phyloP scores from a whole-genome alignment of 345 rosid genomes.

The Gossypium rotundifolium region DNA sequence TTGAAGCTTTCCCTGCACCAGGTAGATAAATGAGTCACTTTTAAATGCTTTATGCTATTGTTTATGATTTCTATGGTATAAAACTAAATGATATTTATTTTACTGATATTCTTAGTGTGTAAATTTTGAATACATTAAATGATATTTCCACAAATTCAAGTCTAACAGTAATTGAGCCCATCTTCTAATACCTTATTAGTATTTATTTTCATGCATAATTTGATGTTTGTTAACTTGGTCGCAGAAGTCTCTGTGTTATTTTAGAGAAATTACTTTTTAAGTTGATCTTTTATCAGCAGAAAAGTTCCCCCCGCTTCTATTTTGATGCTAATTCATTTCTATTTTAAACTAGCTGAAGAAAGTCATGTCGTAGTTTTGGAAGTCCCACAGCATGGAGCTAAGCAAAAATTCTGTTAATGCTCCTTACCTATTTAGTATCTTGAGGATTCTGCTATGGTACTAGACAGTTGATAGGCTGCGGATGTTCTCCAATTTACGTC shows the following conservation, averaged over 20 bases:
- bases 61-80: not conserved
- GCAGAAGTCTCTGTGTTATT: not conserved
- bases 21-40: too few species aligned
- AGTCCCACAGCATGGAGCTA: not conserved
- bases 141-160: too few species aligned
- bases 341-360: not conserved
- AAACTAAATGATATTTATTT: not conserved
- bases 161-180: too few species aligned
- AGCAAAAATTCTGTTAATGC: not conserved
- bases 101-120: too few species aligned
- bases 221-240: not conserved
- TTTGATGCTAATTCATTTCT: not conserved
- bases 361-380: constrained; percentile 3
- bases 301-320: not conserved
- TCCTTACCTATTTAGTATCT: not conserved
- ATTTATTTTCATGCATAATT: not conserved
- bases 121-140: not conserved
- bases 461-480: not conserved
- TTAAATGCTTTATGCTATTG: not conserved
- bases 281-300: not conserved
- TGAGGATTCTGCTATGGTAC: not conserved
- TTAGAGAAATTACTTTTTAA: not conserved
- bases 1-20: too few species aligned
- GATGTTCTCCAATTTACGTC: not conserved
- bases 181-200: not conserved